Evolutionary conservation across 768 basidiomycete genomes (phyloP).

Genomic region (Rhodotorula kratochvilovae): DNA sequence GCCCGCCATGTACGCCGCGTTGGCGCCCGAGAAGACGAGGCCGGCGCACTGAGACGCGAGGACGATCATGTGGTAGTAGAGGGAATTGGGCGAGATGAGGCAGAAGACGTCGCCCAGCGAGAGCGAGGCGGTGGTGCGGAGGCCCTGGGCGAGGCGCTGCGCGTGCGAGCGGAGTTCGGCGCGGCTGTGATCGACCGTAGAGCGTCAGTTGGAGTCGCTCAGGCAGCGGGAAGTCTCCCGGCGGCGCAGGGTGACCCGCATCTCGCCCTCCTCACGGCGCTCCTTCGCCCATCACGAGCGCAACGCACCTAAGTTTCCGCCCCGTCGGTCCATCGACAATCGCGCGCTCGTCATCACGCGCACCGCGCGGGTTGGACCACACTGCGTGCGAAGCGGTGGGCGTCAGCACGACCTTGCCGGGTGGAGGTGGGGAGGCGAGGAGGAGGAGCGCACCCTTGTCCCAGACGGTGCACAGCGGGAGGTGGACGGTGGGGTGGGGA

Average conservation of each 20-base stretch:
- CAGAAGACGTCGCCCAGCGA: conserved; percentile 23
- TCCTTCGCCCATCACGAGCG: background rate
- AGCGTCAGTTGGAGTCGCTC: background rate
- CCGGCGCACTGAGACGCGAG: conserved; percentile 37
- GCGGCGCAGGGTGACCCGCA: background rate
- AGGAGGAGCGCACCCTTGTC: conserved; percentile 26
- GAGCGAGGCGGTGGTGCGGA: conserved; percentile 10
- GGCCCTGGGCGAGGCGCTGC: conserved; percentile 29
- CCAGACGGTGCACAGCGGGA: conserved; percentile 24
- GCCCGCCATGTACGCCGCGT: conserved; percentile 63
- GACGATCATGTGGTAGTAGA: conserved; percentile 34
- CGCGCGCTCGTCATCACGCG: conserved; percentile 1
- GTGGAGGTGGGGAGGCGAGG: background rate
- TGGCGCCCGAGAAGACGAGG: conserved; percentile 41
- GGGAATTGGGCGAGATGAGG: conserved; percentile 40
- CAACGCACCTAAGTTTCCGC: conserved; percentile 8
- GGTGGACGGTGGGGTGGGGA: conserved; percentile 9
- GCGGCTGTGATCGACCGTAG: background rate
- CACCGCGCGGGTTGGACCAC: conserved; percentile 28
- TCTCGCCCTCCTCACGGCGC: no score
- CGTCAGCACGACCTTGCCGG: background rate
- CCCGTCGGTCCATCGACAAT: conserved; percentile 33
- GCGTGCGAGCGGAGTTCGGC: conserved; percentile 7
- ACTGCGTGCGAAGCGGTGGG: background rate
- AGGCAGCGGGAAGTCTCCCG: no score